phyloP scores from a whole-genome alignment of 2,329 filamentous ascomycete genomes.

The Aspergillus ibericus region DNA sequence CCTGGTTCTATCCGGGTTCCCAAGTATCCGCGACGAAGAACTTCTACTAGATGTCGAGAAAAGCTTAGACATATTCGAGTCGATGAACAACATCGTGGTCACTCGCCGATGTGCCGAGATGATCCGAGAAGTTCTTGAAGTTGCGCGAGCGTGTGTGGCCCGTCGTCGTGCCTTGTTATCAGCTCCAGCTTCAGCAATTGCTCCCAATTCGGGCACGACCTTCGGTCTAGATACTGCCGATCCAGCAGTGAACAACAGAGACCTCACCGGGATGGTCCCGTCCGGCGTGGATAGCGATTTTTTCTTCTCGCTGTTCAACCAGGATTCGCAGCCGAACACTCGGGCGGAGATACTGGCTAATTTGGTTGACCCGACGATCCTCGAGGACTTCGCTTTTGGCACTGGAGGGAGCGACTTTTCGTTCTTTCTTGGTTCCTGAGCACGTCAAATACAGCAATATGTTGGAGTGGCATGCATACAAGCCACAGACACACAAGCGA shows the following conservation, averaged over 20 bases:
- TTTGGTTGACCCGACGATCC: constrained; percentile 23
- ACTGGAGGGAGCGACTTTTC: constrained; percentile 19
- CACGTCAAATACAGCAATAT: background rate
- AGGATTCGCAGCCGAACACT: constrained; percentile 18
- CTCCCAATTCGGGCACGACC: background rate
- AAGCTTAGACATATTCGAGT: constrained; percentile 31
- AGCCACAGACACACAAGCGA: no score
- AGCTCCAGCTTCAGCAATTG: background rate
- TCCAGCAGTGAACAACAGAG: background rate
- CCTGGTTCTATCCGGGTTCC: constrained; percentile 15
- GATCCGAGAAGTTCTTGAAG: constrained; percentile 29
- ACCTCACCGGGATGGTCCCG: background rate
- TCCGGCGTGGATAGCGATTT: constrained; percentile 12
- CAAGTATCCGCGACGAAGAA: constrained; percentile 18
- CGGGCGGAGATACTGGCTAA: constrained; percentile 25
- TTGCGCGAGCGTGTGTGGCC: constrained; percentile 21
- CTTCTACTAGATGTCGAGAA: constrained; percentile 32
- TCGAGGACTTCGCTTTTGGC: constrained; percentile 28
- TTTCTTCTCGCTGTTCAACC: constrained; percentile 21
- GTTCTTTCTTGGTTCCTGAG: constrained; percentile 10
- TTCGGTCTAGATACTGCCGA: background rate
- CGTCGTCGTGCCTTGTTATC: constrained; percentile 5
- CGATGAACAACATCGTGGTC: constrained; percentile 33
- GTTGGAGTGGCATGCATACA: no score
- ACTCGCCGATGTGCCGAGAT: constrained; percentile 34